phyloP scores from a whole-genome alignment of 75 land plant species.

The Cupressus sempervirens region DNA sequence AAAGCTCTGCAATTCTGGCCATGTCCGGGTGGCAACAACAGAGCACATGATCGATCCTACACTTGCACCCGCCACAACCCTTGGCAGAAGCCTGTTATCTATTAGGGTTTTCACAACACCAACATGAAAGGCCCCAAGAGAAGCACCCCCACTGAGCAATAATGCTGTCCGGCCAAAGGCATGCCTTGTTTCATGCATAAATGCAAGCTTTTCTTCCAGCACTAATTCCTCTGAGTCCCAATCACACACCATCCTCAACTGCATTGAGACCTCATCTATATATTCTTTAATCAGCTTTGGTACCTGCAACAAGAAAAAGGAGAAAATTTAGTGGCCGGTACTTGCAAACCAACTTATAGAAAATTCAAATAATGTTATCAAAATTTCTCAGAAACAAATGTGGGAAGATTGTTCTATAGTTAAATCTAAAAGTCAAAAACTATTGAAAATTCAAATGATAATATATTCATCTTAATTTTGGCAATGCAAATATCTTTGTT shows the following conservation, averaged over 20 bases:
- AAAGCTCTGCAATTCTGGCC: conserved; percentile 96
- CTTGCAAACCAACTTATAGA: neutral
- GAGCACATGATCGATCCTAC: conserved; percentile 93
- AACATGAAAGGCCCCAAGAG: conserved; percentile 93
- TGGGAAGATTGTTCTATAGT: neutral
- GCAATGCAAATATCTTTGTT: neutral
- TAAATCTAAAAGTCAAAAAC: neutral
- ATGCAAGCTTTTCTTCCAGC: conserved; percentile 92
- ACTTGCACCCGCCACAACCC: conserved; percentile 94
- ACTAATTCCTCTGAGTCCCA: conserved; percentile 79
- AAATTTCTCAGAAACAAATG: neutral
- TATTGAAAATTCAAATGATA: neutral
- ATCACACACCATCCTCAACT: conserved; percentile 86
- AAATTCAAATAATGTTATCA: neutral
- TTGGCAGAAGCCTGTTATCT: conserved; percentile 84
- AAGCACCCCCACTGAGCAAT: conserved; percentile 95
- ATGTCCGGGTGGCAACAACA: conserved; percentile 83
- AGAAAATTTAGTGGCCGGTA: neutral
- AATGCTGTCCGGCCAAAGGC: conserved; percentile 96
- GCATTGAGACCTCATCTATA: conserved; percentile 92
- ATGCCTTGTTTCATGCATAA: conserved; percentile 95
- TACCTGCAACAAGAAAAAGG: conserved; percentile 18
- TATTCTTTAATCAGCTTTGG: conserved; percentile 93
- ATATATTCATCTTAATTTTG: neutral
- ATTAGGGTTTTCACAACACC: conserved; percentile 93